Evolutionary conservation across 352 stramenopile genomes (phyloP), one percentile per base, ranked within the genome.

Genomic region (Phytophthora fragariae): DNA sequence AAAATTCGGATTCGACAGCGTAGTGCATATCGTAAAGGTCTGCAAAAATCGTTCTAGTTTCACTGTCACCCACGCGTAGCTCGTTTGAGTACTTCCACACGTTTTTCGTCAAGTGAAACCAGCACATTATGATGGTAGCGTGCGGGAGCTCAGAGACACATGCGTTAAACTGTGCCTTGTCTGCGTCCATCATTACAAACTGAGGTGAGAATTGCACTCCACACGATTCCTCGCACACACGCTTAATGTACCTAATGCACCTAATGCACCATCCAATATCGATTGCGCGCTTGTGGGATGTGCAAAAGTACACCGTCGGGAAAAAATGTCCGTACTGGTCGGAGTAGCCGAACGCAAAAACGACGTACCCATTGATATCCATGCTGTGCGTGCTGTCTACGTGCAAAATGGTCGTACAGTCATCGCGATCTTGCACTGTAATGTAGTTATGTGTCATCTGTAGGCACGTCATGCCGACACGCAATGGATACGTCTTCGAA

Each of bases 321-420:
- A 44, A 44, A 44, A 44, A 44, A 44, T 44, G 37, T 44, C 37
- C 37, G 37, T 12, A 7, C 37, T 44, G 37, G 37, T 46, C 37
- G 11, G 4, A 46, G 37, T 46, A 46, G 37, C 37, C 37, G 37
- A 46, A 46, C 37, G 11, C 37, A n/a, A 68, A 68, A 10, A 68
- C 50, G 6, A 55, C 4, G 21, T 68, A 68, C 6, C 29, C n/a
- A 19, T 65, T 65, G 27, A 57, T 65, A 7, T 44, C 37, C 49
- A 61, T 61, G 52, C 50, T 68, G 24, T 46, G 37, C 37, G 37
- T 46, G 37, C 37, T 46, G 37, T 17, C 37, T 46, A 46, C 37
- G 37, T 17, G 37, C 37, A 46, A 46, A 46, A 17, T 46, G 12
- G 37, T 46, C 2, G 37, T 17, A 10, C 37, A 46, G 37, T 7